Base-by-base conservation (phyloP, 2,329 filamentous ascomycete species). In the Herpotrichia juniperi region DNA sequence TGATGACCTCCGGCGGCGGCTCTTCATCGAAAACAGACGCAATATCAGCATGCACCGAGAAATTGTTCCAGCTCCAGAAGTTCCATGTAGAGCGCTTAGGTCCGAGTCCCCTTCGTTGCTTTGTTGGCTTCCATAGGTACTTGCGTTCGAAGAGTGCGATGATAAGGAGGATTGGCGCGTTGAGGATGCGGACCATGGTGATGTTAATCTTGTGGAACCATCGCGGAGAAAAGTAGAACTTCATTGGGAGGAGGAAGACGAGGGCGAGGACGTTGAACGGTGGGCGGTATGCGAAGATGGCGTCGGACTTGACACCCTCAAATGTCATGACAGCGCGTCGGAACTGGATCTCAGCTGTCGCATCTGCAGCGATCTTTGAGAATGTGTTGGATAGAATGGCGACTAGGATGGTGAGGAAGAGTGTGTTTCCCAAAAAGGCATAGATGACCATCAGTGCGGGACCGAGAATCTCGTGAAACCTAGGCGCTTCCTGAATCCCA, bases 151-250 rank as follows among this genome's bases (percentile, higher is more conserved):
- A 82, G 17, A 87, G 74, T 16, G 87, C 85, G 54, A 96, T 89
- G 53, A 88, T 62, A 3, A 93, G 79, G 1, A 96, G 79, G 4
- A 93, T 77, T 0, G 91, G 91, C 2, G 89, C 79, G 71, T 94
- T 94, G 63, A 93, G 81, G 8, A 86, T 76, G 31, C 90, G 86
- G 19, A 94, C 87, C 9, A 84, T 83, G 51, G 86, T 84, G 51
- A 96, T 90, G 68, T 96, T 92, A 64, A 93, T 89, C 74, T 93
- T 94, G 78, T 96, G 91, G 68, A 94, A 94, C 90, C 90, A 93
- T 39, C 91, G 86, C 0, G 89, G 85, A n/a, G 85, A 86, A 30
- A 91, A 79, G n/a, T 90, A 62, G 63, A 90, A 90, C 63, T 91
- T 92, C 54, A 94, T 81, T 0, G 91, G 91, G 1, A 93, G 79